These are phyloP conservation scores for Podospora anserina DNA, from an alignment of 495 filamentous ascomycete species.

Conservation along the genomic window DNA sequence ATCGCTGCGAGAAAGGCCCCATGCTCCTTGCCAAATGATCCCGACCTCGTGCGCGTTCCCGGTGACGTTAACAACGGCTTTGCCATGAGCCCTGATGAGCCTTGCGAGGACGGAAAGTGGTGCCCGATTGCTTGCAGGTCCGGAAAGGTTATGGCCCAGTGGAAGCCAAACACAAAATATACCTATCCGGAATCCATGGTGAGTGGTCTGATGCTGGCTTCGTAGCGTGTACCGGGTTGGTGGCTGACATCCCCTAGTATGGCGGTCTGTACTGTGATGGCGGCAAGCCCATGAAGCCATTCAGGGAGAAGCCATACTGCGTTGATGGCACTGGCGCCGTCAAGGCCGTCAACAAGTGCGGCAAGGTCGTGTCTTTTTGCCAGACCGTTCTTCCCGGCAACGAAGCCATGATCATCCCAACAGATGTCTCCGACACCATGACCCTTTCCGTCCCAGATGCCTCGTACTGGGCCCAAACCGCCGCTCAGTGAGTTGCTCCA, in stretches of 20 bases:
- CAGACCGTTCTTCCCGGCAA: slow-evolving; percentile 84
- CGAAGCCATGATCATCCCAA: slow-evolving; percentile 85
- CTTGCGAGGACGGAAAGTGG: slow-evolving; percentile 64
- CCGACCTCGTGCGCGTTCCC: slow-evolving; percentile 66
- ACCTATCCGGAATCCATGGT: slow-evolving; percentile 72
- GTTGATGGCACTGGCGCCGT: slow-evolving; percentile 66
- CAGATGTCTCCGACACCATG: slow-evolving; percentile 51
- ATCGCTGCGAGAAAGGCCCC: slow-evolving; percentile 40
- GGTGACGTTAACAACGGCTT: slow-evolving; percentile 66
- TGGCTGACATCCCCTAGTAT: slow-evolving; percentile 51
- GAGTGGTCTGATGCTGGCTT: slow-evolving; percentile 30
- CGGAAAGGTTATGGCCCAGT: slow-evolving; percentile 75
- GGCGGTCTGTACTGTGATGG: slow-evolving; percentile 74
- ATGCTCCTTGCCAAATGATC: slow-evolving; percentile 65
- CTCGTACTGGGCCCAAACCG: slow-evolving; percentile 68
- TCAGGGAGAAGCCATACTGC: slow-evolving; percentile 66
- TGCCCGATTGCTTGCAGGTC: slow-evolving; percentile 78
- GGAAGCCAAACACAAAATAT: slow-evolving; percentile 69
- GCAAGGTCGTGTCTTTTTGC: slow-evolving; percentile 65
- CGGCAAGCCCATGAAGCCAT: slow-evolving; percentile 69
- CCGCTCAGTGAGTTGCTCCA: slow-evolving; percentile 61
- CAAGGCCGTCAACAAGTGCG: slow-evolving; percentile 59
- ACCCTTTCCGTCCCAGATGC: slow-evolving; percentile 68
- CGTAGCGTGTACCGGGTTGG: neutral
- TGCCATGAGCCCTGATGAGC: slow-evolving; percentile 77